A percentile compares a stretch with the other conserved stretches of the same genome.
Conservation (phyloP, 1,284 basidiomycete genomes). For the Tilletiopsis washingtonensis region DNA sequence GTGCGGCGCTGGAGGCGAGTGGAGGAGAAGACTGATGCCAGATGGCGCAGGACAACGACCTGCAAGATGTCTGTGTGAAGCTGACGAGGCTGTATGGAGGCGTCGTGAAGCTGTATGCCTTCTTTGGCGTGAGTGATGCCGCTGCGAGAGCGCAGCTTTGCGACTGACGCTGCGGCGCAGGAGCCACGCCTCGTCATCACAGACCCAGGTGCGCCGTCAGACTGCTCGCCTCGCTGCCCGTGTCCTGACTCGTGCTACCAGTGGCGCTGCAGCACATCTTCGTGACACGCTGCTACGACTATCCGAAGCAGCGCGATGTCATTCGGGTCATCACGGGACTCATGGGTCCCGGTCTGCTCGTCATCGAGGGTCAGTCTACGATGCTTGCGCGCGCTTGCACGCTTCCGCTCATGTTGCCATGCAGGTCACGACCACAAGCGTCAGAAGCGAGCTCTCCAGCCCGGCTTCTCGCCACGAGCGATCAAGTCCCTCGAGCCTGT, state of each 20-base stretch:
- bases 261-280: neutral
- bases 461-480: conserved; percentile 22
- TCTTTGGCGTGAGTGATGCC: neutral
- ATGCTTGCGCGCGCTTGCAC: no score
- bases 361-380: no score
- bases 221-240: no score
- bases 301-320: conserved; percentile 23
- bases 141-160: neutral
- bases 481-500: conserved; percentile 29
- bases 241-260: no score
- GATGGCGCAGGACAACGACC: no score
- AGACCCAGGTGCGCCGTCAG: no score
- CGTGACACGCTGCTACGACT: conserved; percentile 14
- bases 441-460: conserved; percentile 32
- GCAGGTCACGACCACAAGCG: conserved; percentile 31
- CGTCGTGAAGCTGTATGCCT: neutral
- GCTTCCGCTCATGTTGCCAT: no score
- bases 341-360: conserved; percentile 31
- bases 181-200: neutral
- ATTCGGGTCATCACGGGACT: conserved; percentile 19
- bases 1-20: no score
- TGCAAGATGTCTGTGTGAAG: no score
- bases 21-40: no score
- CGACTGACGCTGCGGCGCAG: neutral
- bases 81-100: no score